Evolutionary conservation across 768 basidiomycete species (phyloP).

Genomic region (Pleurotus citrinopileatus): DNA sequence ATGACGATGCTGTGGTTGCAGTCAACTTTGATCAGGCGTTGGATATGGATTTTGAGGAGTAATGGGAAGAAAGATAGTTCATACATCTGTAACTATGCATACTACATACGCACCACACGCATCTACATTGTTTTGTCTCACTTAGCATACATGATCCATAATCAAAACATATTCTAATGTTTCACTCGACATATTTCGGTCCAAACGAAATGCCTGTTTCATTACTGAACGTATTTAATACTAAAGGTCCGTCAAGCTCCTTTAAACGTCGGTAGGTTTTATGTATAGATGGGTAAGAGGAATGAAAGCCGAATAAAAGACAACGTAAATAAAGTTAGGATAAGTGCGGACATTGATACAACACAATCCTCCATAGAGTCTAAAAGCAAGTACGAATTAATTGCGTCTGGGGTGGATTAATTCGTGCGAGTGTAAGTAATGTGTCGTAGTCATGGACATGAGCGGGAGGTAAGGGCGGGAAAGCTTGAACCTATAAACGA

Average conservation of each 20-base stretch:
- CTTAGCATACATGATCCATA: too few species aligned
- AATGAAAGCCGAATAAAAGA: not conserved
- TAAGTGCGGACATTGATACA: constrained; percentile 4
- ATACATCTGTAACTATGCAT: too few species aligned
- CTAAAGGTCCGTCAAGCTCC: not conserved
- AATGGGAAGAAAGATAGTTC: too few species aligned
- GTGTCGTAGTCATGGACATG: constrained; percentile 2
- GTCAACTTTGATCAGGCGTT: not conserved
- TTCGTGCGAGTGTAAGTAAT: not conserved
- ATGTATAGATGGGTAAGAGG: not conserved
- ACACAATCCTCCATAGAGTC: constrained; percentile 6
- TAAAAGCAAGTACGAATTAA: not conserved
- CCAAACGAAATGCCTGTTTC: constrained; percentile 8
- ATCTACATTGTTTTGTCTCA: too few species aligned
- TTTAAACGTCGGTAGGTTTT: not conserved
- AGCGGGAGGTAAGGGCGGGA: too few species aligned
- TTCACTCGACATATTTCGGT: too few species aligned
- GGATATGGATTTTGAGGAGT: constrained; percentile 5
- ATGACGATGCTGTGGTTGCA: not conserved
- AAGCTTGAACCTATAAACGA: not conserved
- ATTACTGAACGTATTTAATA: constrained; percentile 9
- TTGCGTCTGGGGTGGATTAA: not conserved
- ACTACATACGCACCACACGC: not conserved
- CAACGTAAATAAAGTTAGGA: not conserved
- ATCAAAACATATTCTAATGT: too few species aligned